These are phyloP conservation scores for Populus tomentosa DNA, from an alignment of 441 rosid genomes.

Conservation along the genomic window DNA sequence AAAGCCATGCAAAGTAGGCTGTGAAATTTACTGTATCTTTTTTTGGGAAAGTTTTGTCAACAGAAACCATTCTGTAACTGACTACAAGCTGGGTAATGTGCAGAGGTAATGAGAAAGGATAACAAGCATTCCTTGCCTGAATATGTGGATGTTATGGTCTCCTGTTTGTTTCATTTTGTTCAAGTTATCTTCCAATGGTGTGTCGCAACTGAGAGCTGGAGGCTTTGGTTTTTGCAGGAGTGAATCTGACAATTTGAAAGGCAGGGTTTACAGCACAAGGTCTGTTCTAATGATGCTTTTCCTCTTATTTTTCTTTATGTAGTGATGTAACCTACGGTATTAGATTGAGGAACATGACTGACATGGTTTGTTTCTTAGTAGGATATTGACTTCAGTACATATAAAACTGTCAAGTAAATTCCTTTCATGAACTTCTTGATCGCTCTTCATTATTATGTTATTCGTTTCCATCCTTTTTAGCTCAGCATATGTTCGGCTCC, in stretches of 20 bases:
- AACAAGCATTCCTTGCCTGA: background rate
- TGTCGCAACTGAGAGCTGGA: background rate
- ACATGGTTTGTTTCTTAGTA: background rate
- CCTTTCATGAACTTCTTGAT: background rate
- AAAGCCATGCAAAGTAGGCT: too few species aligned
- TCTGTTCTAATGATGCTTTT: constrained; percentile 9
- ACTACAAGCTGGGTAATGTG: background rate
- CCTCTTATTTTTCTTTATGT: background rate
- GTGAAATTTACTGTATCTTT: background rate
- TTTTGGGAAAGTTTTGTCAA: constrained; percentile 6
- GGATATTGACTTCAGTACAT: constrained; percentile 4
- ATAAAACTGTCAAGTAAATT: background rate
- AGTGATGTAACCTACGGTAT: background rate
- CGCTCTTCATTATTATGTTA: background rate
- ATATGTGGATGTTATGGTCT: background rate
- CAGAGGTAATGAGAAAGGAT: background rate
- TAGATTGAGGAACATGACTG: background rate
- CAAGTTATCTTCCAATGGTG: background rate
- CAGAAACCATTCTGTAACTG: background rate
- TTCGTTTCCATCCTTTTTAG: background rate
- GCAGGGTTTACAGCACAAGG: constrained; percentile 12
- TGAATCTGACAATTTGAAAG: background rate
- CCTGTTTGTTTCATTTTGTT: background rate
- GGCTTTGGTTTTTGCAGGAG: background rate
- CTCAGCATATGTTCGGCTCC: background rate